Evolutionary conservation across 192 early-diverging fungal species (phyloP).

Genomic region (Piromyces finnis): DNA sequence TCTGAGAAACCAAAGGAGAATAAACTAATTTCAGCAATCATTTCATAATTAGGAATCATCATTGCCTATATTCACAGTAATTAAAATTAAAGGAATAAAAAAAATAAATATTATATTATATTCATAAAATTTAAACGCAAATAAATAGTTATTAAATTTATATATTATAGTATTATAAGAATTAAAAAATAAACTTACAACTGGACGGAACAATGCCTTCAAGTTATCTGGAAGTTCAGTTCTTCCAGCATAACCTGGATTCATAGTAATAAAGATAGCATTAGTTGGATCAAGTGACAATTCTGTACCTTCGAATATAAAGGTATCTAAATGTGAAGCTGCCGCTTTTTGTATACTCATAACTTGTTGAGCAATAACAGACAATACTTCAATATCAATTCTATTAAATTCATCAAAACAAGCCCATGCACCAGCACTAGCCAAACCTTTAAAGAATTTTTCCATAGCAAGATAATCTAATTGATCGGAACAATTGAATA

Average conservation of each 20-base stretch:
- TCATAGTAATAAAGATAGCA: conserved; percentile 47
- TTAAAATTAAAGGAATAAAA: no score
- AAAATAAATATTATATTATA: background rate
- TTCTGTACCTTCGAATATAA: conserved; percentile 39
- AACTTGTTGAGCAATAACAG: conserved; percentile 43
- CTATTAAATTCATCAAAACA: conserved; percentile 47
- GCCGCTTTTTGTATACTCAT: conserved; percentile 38
- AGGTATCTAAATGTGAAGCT: conserved; percentile 19
- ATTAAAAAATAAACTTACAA: conserved; percentile 3
- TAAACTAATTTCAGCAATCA: conserved; percentile 40
- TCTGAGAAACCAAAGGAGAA: conserved; percentile 44
- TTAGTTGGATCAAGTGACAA: conserved; percentile 38
- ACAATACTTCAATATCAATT: conserved; percentile 43
- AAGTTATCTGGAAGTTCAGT: conserved; percentile 42
- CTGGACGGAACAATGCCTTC: conserved; percentile 36
- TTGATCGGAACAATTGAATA: conserved; percentile 46
- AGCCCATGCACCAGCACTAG: conserved; percentile 35
- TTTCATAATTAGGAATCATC: conserved; percentile 51
- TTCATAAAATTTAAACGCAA: no score
- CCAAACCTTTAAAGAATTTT: conserved; percentile 42
- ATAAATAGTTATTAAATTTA: no score
- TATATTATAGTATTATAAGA: no score
- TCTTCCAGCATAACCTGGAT: conserved; percentile 41
- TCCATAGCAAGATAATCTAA: conserved; percentile 43
- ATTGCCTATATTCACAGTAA: no score